Conservation (phyloP, 1,139 yeast genomes). For the Diutina siamensis region DNA sequence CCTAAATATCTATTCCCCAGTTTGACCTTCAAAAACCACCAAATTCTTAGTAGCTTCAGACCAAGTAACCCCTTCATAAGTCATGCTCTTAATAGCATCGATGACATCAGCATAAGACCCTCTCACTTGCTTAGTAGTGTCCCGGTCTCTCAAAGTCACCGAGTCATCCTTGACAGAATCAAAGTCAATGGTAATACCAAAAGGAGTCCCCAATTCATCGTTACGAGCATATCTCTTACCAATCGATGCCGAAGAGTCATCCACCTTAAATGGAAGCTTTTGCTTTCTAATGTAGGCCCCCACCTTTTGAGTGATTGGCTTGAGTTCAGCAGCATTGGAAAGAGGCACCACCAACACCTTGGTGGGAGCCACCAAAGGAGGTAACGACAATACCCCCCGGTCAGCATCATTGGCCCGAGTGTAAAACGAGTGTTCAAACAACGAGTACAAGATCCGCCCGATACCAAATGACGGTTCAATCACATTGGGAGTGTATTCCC, state of each 20-base stretch:
- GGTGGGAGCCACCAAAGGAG: conserved; percentile 95
- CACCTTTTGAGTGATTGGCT: conserved; percentile 62
- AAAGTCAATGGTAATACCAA: conserved; percentile 96
- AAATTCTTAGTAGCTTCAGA: conserved; percentile 67
- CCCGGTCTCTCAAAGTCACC: conserved; percentile 96
- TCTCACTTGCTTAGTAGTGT: conserved; percentile 93
- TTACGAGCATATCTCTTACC: conserved; percentile 99
- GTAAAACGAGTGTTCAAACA: conserved; percentile 95
- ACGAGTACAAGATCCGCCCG: conserved; percentile 89
- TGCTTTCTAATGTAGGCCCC: conserved; percentile 61
- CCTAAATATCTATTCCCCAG: background rate
- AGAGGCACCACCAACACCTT: conserved; percentile 94
- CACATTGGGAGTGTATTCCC: conserved; percentile 95
- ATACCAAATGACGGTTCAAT: conserved; percentile 99
- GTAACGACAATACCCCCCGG: conserved; percentile 86
- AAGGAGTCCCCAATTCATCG: conserved; percentile 98
- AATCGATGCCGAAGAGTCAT: conserved; percentile 94
- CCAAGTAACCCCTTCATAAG: conserved; percentile 72
- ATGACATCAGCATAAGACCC: conserved; percentile 74
- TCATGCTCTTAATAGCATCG: conserved; percentile 65
- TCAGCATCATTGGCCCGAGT: conserved; percentile 84
- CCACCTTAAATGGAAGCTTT: conserved; percentile 91
- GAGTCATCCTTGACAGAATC: conserved; percentile 85
- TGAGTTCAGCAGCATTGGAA: conserved; percentile 72
- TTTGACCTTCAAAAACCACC: conserved; percentile 37